Evolutionary conservation across 75 land plant species (phyloP).

Genomic region (Cryptomeria japonica): DNA sequence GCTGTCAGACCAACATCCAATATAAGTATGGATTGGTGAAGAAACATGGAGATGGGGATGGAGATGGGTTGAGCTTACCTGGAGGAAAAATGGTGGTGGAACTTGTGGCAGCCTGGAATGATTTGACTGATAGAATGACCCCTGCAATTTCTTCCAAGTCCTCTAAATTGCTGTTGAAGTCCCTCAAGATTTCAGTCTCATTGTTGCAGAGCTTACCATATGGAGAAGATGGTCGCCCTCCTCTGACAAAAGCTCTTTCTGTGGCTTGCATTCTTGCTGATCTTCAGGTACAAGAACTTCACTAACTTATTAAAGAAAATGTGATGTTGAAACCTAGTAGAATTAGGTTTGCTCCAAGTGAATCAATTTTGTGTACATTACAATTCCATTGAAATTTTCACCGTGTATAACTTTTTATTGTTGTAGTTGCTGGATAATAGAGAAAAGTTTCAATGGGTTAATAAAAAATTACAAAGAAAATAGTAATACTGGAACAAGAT

Average conservation of each 20-base stretch:
- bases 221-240: conserved; percentile 65
- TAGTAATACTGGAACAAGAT: not conserved
- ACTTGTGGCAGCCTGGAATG: conserved; percentile 87
- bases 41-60: not conserved
- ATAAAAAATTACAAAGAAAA: not conserved
- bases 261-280: conserved; percentile 86
- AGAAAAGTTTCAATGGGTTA: not conserved
- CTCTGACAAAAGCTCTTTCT: conserved; percentile 68
- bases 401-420: not conserved
- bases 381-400: not conserved
- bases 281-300: conserved; percentile 68
- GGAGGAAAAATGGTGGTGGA: conserved; percentile 88
- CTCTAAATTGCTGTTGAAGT: conserved; percentile 57
- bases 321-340: not conserved
- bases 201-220: conserved; percentile 52
- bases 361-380: not conserved
- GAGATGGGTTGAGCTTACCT: conserved; percentile 18
- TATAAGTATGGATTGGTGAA: not conserved
- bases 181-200: conserved; percentile 78
- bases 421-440: too few relatives aligned
- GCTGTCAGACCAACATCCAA: not conserved
- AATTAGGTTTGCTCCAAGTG: not conserved
- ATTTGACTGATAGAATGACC: conserved; percentile 68
- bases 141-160: conserved; percentile 35
- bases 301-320: not conserved